Evolutionary conservation across 176 grass and related monocot genomes (phyloP).

Genomic region (Elymus sibiricus): DNA sequence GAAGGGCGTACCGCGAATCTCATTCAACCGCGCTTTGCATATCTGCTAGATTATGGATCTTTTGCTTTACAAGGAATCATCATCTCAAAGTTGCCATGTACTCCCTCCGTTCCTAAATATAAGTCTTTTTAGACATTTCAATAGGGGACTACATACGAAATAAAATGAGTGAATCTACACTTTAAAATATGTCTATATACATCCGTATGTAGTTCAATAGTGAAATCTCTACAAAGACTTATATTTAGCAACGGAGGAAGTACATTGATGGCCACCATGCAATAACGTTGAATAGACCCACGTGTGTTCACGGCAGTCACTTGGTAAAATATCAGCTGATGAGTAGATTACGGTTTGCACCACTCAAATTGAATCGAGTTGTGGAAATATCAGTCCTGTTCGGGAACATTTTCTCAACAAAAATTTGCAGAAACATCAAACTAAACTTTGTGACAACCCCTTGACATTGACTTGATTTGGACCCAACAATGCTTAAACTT

Average conservation of each 20-base stretch:
- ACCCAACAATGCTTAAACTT: not conserved
- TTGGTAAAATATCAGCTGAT: not conserved
- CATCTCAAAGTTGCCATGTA: not conserved
- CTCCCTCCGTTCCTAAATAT: too few species aligned
- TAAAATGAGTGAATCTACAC: too few species aligned
- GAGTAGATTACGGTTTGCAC: not conserved
- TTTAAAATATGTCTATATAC: too few species aligned
- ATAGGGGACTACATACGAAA: too few species aligned
- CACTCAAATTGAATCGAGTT: not conserved
- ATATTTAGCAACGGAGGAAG: too few species aligned
- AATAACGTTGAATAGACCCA: not conserved
- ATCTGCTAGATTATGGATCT: constrained; percentile 21
- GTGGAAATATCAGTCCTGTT: not conserved
- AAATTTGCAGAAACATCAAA: not conserved
- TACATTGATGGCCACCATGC: not conserved
- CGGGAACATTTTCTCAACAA: not conserved
- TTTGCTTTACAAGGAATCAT: constrained; percentile 26
- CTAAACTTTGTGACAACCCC: not conserved
- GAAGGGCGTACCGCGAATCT: constrained; percentile 16
- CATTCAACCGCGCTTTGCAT: constrained; percentile 17
- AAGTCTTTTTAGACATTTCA: too few species aligned
- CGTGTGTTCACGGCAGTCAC: not conserved
- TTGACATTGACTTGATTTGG: not conserved
- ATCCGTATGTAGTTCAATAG: too few species aligned
- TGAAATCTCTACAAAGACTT: too few species aligned